Base-by-base conservation (phyloP, 495 filamentous ascomycete genomes). In the Oidiodendron maius region DNA sequence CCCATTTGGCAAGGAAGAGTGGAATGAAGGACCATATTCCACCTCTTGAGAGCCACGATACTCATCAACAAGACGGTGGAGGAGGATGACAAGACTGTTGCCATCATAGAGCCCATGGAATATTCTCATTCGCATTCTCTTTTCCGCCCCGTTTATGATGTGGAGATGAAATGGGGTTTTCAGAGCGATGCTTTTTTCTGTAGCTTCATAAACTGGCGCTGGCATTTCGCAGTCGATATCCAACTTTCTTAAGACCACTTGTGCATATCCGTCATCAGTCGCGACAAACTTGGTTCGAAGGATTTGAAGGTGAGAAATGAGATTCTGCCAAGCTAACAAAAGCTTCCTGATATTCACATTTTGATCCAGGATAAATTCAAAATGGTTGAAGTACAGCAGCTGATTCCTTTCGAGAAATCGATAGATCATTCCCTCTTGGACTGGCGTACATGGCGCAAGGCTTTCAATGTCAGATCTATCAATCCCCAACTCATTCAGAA, bases 51-150 rank as follows among this genome's bases (percentile, higher is more conserved):
- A 39, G 9, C 24, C 26, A 4, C 50, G 43, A 47, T 81, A 84
- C 15, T 73, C 62, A 23, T 57, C 44, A n/a, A 61, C 65, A 24
- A 90, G 68, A 18, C 71, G 64, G 4, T 72, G 64, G 13, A 96
- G 64, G 0, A 96, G 60, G 21, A 90, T 65, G 0, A 73, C 61
- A 22, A 95, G 71, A 45, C 87, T 91, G 56, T 78, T 85, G 1
- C 85, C 91, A 66, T 97, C 91, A 56, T 96, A 97, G 0, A 96
- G 66, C 4, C 80, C 87, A 59, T 97, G 91, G 63, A 93, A 91
- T 0, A 93, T 79, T 35, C 81, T 73, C 22, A 93, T 57, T 24
- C 91, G 63, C 0, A 75, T 50, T 3, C 52, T 57, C 17, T 48
- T 57, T 0, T 48, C 48, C 2, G 53, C 47, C 15, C 61, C 64